Evolutionary conservation across 139 green algal genomes (phyloP).

Genomic region (Auxenochlorella pyrenoidosa): DNA sequence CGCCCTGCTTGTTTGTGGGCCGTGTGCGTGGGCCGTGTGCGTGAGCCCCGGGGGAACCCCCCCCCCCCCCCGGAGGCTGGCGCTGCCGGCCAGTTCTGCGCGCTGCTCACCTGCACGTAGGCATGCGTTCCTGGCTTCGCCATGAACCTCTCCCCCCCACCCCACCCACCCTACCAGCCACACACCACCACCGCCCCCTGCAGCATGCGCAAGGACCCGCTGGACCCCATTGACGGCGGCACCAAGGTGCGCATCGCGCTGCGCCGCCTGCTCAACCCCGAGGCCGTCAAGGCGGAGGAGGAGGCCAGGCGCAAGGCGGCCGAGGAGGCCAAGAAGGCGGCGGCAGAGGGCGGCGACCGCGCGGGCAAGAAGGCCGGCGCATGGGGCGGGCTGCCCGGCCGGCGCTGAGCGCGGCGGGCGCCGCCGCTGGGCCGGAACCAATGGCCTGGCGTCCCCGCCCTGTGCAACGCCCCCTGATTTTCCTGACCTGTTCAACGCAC

Average conservation of each 20-base stretch:
- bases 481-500: too few relatives aligned
- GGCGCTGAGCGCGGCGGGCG: not conserved
- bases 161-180: too few relatives aligned
- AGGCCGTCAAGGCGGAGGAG: constrained; percentile 42
- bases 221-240: constrained; percentile 91
- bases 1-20: too few relatives aligned
- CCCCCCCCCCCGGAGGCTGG: too few relatives aligned
- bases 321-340: constrained; percentile 27
- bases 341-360: not conserved
- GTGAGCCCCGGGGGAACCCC: too few relatives aligned
- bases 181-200: not conserved
- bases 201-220: constrained; percentile 90
- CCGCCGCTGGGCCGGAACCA: too few relatives aligned
- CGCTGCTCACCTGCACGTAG: too few relatives aligned
- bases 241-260: constrained; percentile 78
- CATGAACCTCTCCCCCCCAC: too few relatives aligned
- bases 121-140: too few relatives aligned
- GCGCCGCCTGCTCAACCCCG: constrained; percentile 37
- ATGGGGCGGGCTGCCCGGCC: constrained; percentile 50
- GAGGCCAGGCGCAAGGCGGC: constrained; percentile 54
- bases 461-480: too few relatives aligned
- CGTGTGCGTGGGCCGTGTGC: too few relatives aligned
- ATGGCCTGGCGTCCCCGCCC: not conserved
- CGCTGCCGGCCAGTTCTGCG: too few relatives aligned
- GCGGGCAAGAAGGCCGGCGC: constrained; percentile 42